Evolutionary conservation across 768 basidiomycete species (phyloP).

Genomic region (Naematelia encephala): DNA sequence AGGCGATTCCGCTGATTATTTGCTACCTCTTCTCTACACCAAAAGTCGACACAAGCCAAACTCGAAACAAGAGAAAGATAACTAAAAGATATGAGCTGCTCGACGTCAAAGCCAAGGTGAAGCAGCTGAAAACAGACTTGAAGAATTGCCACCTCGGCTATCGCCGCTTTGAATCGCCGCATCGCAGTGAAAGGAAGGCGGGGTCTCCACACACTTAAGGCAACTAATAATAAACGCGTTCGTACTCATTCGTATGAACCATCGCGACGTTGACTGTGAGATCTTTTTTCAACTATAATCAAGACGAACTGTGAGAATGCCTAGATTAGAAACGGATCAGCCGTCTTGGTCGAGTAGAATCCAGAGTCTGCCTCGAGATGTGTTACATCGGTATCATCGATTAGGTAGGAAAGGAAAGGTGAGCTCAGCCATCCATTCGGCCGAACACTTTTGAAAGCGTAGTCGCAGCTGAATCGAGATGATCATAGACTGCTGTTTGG

Average conservation of each 20-base stretch:
- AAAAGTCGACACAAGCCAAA: no score
- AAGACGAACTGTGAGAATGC: background rate
- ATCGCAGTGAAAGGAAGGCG: background rate
- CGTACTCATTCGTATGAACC: no score
- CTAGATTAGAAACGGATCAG: background rate
- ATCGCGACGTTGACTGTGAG: no score
- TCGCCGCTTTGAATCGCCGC: background rate
- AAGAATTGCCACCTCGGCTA: slow-evolving; percentile 2
- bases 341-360: background rate
- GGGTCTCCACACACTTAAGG: background rate
- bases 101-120: background rate
- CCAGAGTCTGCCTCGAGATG: background rate
- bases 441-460: background rate
- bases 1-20: no score
- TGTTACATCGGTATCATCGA: slow-evolving; percentile 1
- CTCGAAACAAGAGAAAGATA: no score
- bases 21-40: no score
- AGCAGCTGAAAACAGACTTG: background rate
- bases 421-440: slow-evolving; percentile 1
- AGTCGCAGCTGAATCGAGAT: background rate
- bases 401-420: slow-evolving; percentile 11
- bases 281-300: no score
- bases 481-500: slow-evolving; percentile 2
- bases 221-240: background rate
- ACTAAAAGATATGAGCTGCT: no score